phyloP scores from a whole-genome alignment of 2,329 filamentous ascomycete genomes.

The Dendrostoma leiphaemia region DNA sequence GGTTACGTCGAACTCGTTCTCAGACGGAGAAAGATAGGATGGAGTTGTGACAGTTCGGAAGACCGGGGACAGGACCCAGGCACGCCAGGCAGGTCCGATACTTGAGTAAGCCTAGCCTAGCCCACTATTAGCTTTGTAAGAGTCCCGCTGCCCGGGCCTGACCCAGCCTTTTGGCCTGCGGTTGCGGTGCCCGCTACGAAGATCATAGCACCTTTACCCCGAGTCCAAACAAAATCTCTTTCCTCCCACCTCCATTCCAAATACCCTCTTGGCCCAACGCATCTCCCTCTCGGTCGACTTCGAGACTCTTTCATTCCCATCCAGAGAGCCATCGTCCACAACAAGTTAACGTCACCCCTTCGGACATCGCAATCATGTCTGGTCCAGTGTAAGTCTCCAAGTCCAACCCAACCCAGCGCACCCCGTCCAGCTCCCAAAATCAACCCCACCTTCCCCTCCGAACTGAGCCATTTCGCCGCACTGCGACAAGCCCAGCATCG shows the following conservation, averaged over 20 bases:
- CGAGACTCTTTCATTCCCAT: conserved; percentile 10
- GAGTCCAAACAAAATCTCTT: conserved; percentile 18
- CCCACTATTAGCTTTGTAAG: conserved; percentile 10
- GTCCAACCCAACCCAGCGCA: no score
- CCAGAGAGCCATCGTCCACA: conserved; percentile 8
- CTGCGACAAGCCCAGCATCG: conserved; percentile 21
- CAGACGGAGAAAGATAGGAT: neutral
- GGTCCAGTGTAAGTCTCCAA: conserved; percentile 66
- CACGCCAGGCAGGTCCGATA: neutral
- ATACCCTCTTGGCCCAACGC: conserved; percentile 5
- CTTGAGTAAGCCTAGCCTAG: conserved; percentile 1
- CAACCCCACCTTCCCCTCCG: conserved; percentile 30
- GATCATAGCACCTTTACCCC: conserved; percentile 14
- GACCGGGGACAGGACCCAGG: conserved; percentile 3
- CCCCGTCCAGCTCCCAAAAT: conserved; percentile 5
- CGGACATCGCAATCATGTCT: conserved; percentile 50
- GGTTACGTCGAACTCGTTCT: no score
- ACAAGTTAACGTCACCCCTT: conserved; percentile 23
- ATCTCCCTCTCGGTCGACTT: conserved; percentile 11
- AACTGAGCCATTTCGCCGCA: conserved; percentile 23
- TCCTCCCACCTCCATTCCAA: conserved; percentile 10
- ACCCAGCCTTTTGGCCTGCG: no score
- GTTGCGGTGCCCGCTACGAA: conserved; percentile 13
- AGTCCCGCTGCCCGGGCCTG: conserved; percentile 14
- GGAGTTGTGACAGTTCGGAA: neutral